Conservation (phyloP, 495 filamentous ascomycete genomes). For the Neurospora sp. region DNA sequence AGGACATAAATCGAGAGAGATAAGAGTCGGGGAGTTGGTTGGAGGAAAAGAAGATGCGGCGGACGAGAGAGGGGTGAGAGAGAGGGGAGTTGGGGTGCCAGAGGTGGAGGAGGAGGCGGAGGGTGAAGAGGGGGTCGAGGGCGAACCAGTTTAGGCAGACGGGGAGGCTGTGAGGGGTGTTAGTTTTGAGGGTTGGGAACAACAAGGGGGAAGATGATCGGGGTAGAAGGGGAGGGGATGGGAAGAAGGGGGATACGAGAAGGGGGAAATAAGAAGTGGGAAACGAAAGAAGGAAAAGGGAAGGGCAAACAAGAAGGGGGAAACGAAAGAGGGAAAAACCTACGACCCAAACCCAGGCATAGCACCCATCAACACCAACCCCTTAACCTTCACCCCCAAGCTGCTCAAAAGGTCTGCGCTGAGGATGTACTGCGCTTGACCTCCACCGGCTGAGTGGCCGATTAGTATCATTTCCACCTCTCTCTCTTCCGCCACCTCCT, state of each 20-base stretch:
- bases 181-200: not conserved
- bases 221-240: not conserved
- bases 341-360: conserved; percentile 37
- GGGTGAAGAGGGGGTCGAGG: conserved; percentile 33
- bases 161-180: conserved; percentile 7
- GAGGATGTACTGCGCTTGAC: conserved; percentile 35
- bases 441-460: conserved; percentile 38
- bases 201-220: not conserved
- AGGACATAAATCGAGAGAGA: conserved; percentile 25
- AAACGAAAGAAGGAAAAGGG: too few relatives aligned
- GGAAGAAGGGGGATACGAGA: not conserved
- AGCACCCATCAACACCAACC: conserved; percentile 27
- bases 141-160: conserved; percentile 36
- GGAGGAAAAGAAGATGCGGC: conserved; percentile 32
- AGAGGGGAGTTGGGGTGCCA: conserved; percentile 39
- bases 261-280: too few relatives aligned
- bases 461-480: conserved; percentile 30
- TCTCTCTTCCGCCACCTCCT: conserved; percentile 8
- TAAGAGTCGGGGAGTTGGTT: conserved; percentile 13
- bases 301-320: not conserved
- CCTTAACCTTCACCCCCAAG: conserved; percentile 24
- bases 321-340: conserved; percentile 10
- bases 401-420: conserved; percentile 4
- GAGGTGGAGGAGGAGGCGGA: conserved; percentile 30
- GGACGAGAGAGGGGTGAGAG: conserved; percentile 30